Conservation (phyloP, 768 basidiomycete genomes). For the Suillus subluteus region DNA sequence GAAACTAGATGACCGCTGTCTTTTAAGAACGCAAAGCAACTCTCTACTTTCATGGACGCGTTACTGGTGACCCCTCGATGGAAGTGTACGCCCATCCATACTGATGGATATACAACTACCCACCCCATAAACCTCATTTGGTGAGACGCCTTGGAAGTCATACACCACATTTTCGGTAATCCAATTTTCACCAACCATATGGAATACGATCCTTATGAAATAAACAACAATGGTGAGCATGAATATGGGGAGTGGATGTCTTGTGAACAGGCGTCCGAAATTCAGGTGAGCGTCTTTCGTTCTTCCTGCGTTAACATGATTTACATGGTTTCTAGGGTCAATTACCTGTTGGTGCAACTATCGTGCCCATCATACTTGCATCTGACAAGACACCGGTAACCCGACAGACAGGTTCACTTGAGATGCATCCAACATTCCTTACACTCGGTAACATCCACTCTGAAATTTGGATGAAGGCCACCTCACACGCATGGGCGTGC, state of each 20-base stretch:
- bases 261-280: conserved; percentile 22
- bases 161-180: conserved; percentile 23
- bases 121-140: conserved; percentile 25
- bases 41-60: conserved; percentile 17
- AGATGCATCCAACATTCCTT: no score
- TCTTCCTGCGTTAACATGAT: not conserved
- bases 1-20: conserved; percentile 9
- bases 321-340: conserved; percentile 16
- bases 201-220: conserved; percentile 25
- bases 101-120: conserved; percentile 19
- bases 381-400: no score
- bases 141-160: conserved; percentile 28
- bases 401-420: no score
- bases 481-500: no score
- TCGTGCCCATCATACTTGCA: no score
- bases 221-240: conserved; percentile 26
- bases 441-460: no score
- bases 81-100: conserved; percentile 15
- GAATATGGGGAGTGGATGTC: conserved; percentile 26
- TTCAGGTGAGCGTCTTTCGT: conserved; percentile 18
- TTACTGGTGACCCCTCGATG: conserved; percentile 26
- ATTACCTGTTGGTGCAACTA: conserved; percentile 15
- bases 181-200: conserved; percentile 22
- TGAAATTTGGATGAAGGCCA: no score
- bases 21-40: conserved; percentile 21